phyloP scores from a whole-genome alignment of 2,329 filamentous ascomycete genomes.

The Stagonosporopsis vannaccii region DNA sequence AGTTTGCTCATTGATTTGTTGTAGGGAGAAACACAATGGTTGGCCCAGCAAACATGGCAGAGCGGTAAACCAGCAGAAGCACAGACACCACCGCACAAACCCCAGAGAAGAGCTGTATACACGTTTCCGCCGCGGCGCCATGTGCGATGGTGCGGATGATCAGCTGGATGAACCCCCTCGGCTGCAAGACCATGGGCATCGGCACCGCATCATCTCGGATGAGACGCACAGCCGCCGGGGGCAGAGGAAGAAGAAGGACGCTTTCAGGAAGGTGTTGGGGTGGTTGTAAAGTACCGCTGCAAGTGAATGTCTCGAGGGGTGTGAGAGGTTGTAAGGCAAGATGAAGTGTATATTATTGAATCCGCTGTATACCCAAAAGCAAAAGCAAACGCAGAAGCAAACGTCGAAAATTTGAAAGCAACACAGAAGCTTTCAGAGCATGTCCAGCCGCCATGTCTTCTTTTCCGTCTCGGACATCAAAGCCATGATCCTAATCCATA shows the following conservation, averaged over 20 bases:
- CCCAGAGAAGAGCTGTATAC: not conserved
- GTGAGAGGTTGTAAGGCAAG: too few species aligned
- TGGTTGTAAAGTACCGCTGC: conserved; percentile 25
- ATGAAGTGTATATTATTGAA: too few species aligned
- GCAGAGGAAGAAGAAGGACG: conserved; percentile 16
- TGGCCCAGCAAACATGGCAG: not conserved
- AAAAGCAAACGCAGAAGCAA: too few species aligned
- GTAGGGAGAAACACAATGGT: not conserved
- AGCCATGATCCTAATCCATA: too few species aligned
- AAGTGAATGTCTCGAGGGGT: too few species aligned
- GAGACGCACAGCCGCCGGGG: not conserved
- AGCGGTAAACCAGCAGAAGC: not conserved
- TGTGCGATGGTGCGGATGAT: conserved; percentile 1
- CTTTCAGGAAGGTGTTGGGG: conserved; percentile 18
- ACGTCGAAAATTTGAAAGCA: too few species aligned
- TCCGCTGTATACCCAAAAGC: too few species aligned
- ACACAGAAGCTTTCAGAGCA: too few species aligned
- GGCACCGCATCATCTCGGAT: conserved; percentile 1
- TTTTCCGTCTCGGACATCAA: too few species aligned
- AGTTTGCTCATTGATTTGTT: conserved; percentile 4
- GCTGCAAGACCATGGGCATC: not conserved
- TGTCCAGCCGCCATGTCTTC: too few species aligned
- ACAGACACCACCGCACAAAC: not conserved
- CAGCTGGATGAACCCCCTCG: not conserved
- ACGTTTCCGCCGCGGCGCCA: not conserved